Base-by-base conservation (phyloP, 768 basidiomycete genomes). In the Leucocoprinus leucothites region DNA sequence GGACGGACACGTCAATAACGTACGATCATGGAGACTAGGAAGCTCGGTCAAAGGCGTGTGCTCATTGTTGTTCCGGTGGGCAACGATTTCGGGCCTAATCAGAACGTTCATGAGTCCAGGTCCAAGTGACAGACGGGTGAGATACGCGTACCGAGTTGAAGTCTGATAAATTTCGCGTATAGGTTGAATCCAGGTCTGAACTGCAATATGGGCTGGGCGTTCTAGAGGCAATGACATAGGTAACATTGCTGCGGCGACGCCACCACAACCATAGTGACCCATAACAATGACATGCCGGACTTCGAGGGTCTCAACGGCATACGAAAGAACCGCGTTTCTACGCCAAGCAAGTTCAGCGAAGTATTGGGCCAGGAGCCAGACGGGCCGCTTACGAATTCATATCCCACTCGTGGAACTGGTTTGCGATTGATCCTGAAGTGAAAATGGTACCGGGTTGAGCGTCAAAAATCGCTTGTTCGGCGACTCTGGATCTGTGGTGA, bases 151-250 rank as follows among this genome's bases (percentile, higher is more conserved):
- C 71, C 74, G 63, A 9, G 57, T 65, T 2, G 71, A 73, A 7
- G 65, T 67, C 42, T 61, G 59, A 51, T 72, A 77, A 19, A 76
- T 64, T 13, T 69, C 59, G 3, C 73, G 66, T 26, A 76, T 75
- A 3, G 74, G 74, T 14, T 64, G 53, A 48, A 76, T 75, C 75
- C 75, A 76, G 22, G 62, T 69, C 45, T 75, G 70, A 7, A 76
- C 70, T 3, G 73, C 71, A 22, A 67, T 62, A 11, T 65, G 63
- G 7, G 69, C 64, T 8, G 58, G 58, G 13, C 22, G 22, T 16
- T 44, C 34, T 9, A 58, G 53, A 1, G 60, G 58, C 4, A 45
- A 21, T n/a, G 56, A 49, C 16, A 61, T 48, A 2, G 62, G 57
- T 24, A 63, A 52, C 64, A 70, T 70, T 6, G 65, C 63, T 0